Base-by-base conservation (phyloP, 768 basidiomycete genomes). In the Russula dissimulans region DNA sequence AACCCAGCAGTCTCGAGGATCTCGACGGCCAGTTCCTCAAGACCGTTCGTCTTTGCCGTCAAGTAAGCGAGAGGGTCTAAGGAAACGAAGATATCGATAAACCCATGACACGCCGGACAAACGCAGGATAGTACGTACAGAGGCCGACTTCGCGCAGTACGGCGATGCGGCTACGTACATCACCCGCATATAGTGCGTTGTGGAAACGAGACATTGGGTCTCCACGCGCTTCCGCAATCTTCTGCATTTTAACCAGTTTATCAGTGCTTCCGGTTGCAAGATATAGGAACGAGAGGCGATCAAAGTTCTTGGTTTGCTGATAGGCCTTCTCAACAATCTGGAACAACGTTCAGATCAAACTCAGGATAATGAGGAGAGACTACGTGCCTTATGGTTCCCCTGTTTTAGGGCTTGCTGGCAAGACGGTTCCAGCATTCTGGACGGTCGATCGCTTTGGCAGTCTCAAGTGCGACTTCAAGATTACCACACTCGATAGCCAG, bases 121-220 rank as follows among this genome's bases (percentile, higher is more conserved):
- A 38, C 14, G 34, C 22, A 48, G 46, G 50, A 36, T 39, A 46
- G 52, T 53, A 77, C 94, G 73, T 73, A 95, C 93, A 80, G 69
- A 97, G 84, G 34, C 94, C 95, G 64, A 97, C 93, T 65, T 98
- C 94, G 52, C 87, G 79, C 59, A 99, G 74, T 38, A 97, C 91
- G 26, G 86, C 77, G 52, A 99, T 91, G 58, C 97, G 81, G 41
- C 85, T 86, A 62, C 79, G 74, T 47, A 95, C 82, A 73, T 98
- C 94, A 39, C 95, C 94, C 26, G 91, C 86, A 74, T 97, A 99
- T 22, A 99, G 76, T 1, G 97, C 92, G 70, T 98, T 98, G 70
- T 99, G 97, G 83, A 98, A 98, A 47, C 92, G 81, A 15, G 95
- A 95, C 95, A 98, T 98, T 22, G 93, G 91, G 69, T 98, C 92